phyloP scores from a whole-genome alignment of 148 eudicot species.

The Nyssa sinensis region DNA sequence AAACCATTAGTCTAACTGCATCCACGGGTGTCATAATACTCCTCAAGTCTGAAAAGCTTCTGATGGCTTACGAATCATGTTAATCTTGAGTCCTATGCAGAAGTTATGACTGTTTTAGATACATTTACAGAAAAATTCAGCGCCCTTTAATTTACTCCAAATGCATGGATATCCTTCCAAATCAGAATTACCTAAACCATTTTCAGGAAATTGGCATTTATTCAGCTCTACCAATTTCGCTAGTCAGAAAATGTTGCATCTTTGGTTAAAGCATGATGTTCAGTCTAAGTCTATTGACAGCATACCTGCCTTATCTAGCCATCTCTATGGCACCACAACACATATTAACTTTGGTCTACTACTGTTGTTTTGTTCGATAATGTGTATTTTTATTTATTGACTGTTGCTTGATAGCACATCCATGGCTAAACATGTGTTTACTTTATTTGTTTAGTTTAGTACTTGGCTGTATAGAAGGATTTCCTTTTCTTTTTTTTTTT shows the following conservation, averaged over 20 bases:
- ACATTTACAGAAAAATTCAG: not conserved
- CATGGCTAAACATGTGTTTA: too few species aligned
- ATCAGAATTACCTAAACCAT: not conserved
- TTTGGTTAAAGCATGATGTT: not conserved
- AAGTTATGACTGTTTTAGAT: not conserved
- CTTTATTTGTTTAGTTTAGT: not conserved
- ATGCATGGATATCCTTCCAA: not conserved
- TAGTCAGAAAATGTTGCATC: not conserved
- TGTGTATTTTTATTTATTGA: too few species aligned
- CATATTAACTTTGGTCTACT: too few species aligned
- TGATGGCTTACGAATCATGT: not conserved
- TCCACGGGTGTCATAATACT: not conserved
- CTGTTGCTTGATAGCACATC: too few species aligned
- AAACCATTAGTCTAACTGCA: not conserved
- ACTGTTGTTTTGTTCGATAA: too few species aligned
- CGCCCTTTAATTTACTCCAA: not conserved
- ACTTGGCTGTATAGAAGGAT: too few species aligned
- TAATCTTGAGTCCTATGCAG: not conserved
- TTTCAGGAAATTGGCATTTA: not conserved
- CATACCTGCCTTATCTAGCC: not conserved
- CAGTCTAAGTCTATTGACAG: not conserved
- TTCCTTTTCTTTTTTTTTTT: too few species aligned
- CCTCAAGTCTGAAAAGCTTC: not conserved
- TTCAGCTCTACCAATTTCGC: not conserved
- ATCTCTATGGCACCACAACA: not conserved